These are phyloP conservation scores for Leishmania guyanensis DNA, from an alignment of 208 protist genomes.

Conservation along the genomic window DNA sequence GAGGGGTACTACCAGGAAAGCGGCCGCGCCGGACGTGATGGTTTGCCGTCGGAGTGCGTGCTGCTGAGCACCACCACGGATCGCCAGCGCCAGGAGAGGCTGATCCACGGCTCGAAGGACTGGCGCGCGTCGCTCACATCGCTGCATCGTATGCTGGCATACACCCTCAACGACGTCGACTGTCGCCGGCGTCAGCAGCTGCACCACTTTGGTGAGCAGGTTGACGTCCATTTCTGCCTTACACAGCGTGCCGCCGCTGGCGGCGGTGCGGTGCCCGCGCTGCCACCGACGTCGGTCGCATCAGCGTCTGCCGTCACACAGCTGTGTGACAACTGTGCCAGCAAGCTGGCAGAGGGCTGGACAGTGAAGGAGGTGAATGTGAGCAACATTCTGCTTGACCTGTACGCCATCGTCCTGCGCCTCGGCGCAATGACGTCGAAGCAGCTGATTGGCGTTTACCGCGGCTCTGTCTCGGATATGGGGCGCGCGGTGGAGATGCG, in stretches of 20 bases:
- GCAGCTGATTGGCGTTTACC: conserved; percentile 83
- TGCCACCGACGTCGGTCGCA: neutral
- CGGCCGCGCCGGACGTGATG: conserved; percentile 96
- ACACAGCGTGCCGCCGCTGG: conserved; percentile 25
- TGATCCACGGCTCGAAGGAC: conserved; percentile 85
- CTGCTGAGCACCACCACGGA: conserved; percentile 73
- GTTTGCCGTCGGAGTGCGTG: conserved; percentile 82
- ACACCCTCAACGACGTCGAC: conserved; percentile 86
- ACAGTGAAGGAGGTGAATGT: conserved; percentile 43
- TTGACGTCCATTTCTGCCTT: conserved; percentile 75
- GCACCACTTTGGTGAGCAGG: conserved; percentile 80
- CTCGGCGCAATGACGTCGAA: conserved; percentile 80
- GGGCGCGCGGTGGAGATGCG: conserved; percentile 74
- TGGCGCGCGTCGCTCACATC: conserved; percentile 67
- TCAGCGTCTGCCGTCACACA: conserved; percentile 32
- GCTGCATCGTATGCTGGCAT: conserved; percentile 77
- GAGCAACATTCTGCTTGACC: conserved; percentile 55
- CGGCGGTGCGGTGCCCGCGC: neutral
- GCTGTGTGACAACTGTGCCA: conserved; percentile 87
- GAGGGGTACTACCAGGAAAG: conserved; percentile 98
- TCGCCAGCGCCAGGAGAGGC: conserved; percentile 73
- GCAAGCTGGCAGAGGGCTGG: conserved; percentile 65
- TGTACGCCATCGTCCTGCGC: conserved; percentile 62
- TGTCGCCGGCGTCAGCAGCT: conserved; percentile 89
- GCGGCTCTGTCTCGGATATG: conserved; percentile 64